Conservation (phyloP, 2,329 filamentous ascomycete species). For the Celoporthe dispersa region DNA sequence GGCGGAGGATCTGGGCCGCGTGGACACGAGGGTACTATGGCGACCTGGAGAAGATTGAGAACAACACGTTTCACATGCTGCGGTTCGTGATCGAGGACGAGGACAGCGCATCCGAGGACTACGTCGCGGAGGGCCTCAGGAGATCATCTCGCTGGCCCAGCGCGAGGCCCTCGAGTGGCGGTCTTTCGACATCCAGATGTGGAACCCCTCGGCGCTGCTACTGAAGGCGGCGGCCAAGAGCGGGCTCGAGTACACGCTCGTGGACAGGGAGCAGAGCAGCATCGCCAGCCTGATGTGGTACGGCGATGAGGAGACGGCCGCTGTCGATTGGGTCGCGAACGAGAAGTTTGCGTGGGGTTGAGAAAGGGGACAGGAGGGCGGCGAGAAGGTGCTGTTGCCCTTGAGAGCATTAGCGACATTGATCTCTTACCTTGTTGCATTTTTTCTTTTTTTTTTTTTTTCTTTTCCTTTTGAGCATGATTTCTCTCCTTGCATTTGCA, state of each 20-base stretch:
- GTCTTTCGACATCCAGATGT: constrained; percentile 73
- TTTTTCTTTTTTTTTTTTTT: neutral
- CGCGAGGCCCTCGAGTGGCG: constrained; percentile 73
- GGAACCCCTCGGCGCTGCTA: constrained; percentile 73
- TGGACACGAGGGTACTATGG: constrained; percentile 72
- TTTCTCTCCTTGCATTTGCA: neutral
- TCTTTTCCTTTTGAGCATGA: neutral
- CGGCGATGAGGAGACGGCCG: constrained; percentile 53
- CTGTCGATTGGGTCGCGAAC: constrained; percentile 73
- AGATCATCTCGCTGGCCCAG: constrained; percentile 70
- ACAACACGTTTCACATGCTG: constrained; percentile 72
- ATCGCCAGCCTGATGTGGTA: constrained; percentile 77
- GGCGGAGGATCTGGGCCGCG: constrained; percentile 71
- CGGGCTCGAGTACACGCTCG: constrained; percentile 53
- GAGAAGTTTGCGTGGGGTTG: constrained; percentile 82
- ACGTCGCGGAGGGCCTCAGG: constrained; percentile 60
- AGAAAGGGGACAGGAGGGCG: neutral
- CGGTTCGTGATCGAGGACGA: constrained; percentile 69
- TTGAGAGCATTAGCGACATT: neutral
- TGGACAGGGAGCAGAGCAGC: constrained; percentile 66
- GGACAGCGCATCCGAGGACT: constrained; percentile 41
- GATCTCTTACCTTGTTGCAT: too few species aligned
- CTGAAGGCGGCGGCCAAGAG: constrained; percentile 50
- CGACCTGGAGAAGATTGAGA: constrained; percentile 54
- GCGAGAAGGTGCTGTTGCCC: neutral